Percentiles rank a stretch among this genome's conserved stretches.
phyloP scores from a whole-genome alignment of 106 monocot genomes.

The Vanilla planifolia region DNA sequence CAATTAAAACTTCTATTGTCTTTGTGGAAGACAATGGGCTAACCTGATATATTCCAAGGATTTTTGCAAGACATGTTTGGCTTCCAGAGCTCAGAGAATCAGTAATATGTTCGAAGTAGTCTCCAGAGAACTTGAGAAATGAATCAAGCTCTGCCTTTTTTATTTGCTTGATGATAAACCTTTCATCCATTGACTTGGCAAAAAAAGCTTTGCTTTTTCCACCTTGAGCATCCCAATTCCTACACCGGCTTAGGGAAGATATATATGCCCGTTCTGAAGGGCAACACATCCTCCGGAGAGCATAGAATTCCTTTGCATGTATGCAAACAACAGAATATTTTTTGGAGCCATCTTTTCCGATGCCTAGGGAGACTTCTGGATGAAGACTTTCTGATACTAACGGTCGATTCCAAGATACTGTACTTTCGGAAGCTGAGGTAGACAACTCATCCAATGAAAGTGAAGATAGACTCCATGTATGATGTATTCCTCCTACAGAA shows the following conservation, averaged over 20 bases:
- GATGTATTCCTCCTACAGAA: slow-evolving; percentile 30
- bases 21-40: background rate
- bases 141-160: slow-evolving; percentile 36
- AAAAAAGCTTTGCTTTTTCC: slow-evolving; percentile 42
- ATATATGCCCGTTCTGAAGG: slow-evolving; percentile 28
- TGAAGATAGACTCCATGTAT: slow-evolving; percentile 31
- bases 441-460: slow-evolving; percentile 48
- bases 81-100: slow-evolving; percentile 19
- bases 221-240: slow-evolving; percentile 37
- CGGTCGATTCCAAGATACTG: slow-evolving; percentile 22
- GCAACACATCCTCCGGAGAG: slow-evolving; percentile 31
- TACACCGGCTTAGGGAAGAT: slow-evolving; percentile 28
- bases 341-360: slow-evolving; percentile 23
- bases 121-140: slow-evolving; percentile 30
- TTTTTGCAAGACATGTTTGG: slow-evolving; percentile 44
- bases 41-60: slow-evolving; percentile 52
- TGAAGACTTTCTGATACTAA: slow-evolving; percentile 33
- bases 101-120: slow-evolving; percentile 32
- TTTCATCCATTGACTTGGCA: slow-evolving; percentile 38
- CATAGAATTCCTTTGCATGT: slow-evolving; percentile 35
- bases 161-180: slow-evolving; percentile 37
- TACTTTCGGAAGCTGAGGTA: slow-evolving; percentile 27
- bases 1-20: background rate
- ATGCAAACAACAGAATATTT: slow-evolving; percentile 28
- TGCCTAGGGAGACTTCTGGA: slow-evolving; percentile 40